These are phyloP conservation scores for Pisolithus thermaeus DNA, from an alignment of 1,284 basidiomycete genomes.

Conservation along the genomic window DNA sequence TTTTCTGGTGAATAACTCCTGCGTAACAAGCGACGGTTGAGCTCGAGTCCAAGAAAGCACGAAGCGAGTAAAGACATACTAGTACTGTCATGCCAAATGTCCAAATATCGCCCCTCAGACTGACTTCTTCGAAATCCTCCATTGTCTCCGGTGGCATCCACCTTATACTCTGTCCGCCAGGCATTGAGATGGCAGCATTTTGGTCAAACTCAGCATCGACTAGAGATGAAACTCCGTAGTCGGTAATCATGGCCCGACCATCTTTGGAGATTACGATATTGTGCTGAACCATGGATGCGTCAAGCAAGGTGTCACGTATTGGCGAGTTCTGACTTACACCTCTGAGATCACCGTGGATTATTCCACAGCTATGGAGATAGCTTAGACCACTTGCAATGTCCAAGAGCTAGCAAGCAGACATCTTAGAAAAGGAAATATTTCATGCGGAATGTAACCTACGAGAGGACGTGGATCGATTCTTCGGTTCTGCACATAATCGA, in stretches of 20 bases:
- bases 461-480: neutral
- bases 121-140: neutral
- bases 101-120: neutral
- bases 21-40: neutral
- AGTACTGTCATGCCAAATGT: neutral
- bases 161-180: neutral
- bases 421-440: neutral
- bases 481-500: neutral
- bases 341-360: neutral
- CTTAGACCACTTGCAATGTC: neutral
- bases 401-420: neutral
- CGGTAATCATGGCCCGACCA: neutral
- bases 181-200: neutral
- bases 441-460: neutral
- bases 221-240: neutral
- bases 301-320: neutral
- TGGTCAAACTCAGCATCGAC: neutral
- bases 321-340: neutral
- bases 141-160: neutral
- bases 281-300: neutral
- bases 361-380: neutral
- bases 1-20: neutral
- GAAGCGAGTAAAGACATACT: neutral
- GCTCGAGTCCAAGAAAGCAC: neutral
- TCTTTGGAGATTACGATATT: neutral